phyloP scores from a whole-genome alignment of 495 filamentous ascomycete species.

The Penicillium salamii region DNA sequence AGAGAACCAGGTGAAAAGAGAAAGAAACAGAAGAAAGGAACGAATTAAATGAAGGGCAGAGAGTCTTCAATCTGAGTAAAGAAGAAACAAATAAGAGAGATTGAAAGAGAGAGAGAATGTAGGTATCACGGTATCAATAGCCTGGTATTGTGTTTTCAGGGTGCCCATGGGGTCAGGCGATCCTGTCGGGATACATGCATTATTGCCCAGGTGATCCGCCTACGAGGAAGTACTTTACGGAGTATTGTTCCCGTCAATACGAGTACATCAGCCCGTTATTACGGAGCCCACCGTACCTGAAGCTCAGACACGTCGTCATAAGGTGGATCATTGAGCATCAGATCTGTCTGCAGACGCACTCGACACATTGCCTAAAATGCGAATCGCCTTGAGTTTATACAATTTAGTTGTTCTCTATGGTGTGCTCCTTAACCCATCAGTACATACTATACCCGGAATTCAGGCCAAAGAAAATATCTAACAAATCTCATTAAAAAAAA shows the following conservation, averaged over 20 bases:
- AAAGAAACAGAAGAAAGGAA: background rate
- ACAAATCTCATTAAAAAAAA: too few species aligned
- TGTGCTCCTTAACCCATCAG: too few species aligned
- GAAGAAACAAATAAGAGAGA: background rate
- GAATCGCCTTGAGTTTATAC: too few species aligned
- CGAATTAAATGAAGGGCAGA: background rate
- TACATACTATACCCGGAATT: too few species aligned
- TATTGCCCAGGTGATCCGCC: background rate
- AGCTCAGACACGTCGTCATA: slow-evolving; percentile 2
- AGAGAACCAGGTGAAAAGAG: background rate
- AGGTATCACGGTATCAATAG: slow-evolving; percentile 10
- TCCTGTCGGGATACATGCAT: background rate
- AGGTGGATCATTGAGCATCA: background rate
- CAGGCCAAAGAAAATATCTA: too few species aligned
- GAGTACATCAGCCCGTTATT: background rate
- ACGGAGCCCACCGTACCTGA: background rate
- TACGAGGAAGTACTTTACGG: background rate
- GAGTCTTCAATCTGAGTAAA: background rate
- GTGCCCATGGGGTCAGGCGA: slow-evolving; percentile 1
- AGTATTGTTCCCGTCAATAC: too few species aligned
- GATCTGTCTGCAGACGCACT: too few species aligned
- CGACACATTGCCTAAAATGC: too few species aligned
- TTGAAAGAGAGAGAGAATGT: background rate
- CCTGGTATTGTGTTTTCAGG: slow-evolving; percentile 3
- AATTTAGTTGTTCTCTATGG: too few species aligned